Base-by-base conservation (phyloP, 257 asterid genomes). In the Oldenlandia corymbosa region DNA sequence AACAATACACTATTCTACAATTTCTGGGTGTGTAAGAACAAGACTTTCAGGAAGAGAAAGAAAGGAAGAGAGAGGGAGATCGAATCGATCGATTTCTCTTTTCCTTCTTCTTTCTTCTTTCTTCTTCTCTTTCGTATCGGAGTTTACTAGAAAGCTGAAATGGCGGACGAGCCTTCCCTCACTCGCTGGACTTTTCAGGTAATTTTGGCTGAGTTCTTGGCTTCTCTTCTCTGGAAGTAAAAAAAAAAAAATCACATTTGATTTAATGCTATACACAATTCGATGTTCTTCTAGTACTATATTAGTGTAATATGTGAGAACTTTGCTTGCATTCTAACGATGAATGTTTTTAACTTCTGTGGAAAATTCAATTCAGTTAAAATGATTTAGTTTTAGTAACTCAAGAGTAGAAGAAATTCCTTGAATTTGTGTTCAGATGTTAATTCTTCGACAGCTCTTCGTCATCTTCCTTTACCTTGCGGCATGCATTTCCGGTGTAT, bases 171-270 rank as follows among this genome's bases (percentile, higher is more conserved):
- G 53, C 95, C 98, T 75, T 31, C 86, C 76, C 85, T 83, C 55
- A 88, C 98, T 61, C 98, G 98, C 75, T 91, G 94, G 98, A 83
- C 96, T 24, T 88, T 91, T 75, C 87, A 80, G 94, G 98, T 86
- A 61, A 54, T 60, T 68, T 18, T 34, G 4, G 39, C 39, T n/a
- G n/a, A n/a, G n/a, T n/a, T n/a, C 60, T 41, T 13, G 17, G 6
- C 4, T 4, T 12, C 20, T 10, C 12, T 16, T 11, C 26, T 27
- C 65, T 21, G 13, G 23, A 49, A 49, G 28, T 49, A 7, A 49
- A 20, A 1, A 10, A 10, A 3, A 2, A 7, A 9, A 5, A 11
- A 10, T 52, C 12, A 20, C 26, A 30, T 5, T 54, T 31, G 2
- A 20, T 5, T 47, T 47, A 9, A 10, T 56, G n/a, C 14, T 28